phyloP scores from a whole-genome alignment of 2,329 filamentous ascomycete genomes.

The Neofusicoccum laricinum region DNA sequence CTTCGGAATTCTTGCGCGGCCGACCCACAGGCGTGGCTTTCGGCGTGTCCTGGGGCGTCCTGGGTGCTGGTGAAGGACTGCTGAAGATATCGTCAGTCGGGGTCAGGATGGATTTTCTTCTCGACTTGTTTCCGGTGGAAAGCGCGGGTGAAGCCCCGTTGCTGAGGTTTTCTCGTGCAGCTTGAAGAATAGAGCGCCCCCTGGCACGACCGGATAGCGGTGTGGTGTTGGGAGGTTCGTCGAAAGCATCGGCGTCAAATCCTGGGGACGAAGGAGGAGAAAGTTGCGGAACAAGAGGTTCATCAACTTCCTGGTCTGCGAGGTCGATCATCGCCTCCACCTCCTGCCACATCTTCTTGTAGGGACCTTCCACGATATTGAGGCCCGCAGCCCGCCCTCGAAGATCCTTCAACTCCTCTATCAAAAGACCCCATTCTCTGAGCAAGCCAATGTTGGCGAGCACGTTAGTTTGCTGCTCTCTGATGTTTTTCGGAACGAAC shows the following conservation, averaged over 20 bases:
- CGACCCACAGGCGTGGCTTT: slow-evolving; percentile 39
- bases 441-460: slow-evolving; percentile 82
- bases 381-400: slow-evolving; percentile 68
- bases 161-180: background rate
- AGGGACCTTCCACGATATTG: slow-evolving; percentile 60
- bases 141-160: slow-evolving; percentile 5
- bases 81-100: slow-evolving; percentile 32
- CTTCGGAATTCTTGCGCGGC: slow-evolving; percentile 55
- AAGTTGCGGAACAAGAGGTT: slow-evolving; percentile 51
- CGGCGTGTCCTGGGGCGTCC: slow-evolving; percentile 26
- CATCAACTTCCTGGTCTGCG: slow-evolving; percentile 66
- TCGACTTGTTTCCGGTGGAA: background rate
- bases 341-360: slow-evolving; percentile 68
- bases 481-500: slow-evolving; percentile 76
- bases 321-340: slow-evolving; percentile 84
- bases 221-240: slow-evolving; percentile 38
- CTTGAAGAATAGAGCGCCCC: slow-evolving; percentile 4
- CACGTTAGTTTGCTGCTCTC: slow-evolving; percentile 77
- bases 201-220: background rate
- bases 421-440: slow-evolving; percentile 73
- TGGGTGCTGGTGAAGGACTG: slow-evolving; percentile 29
- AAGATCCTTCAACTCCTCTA: slow-evolving; percentile 78
- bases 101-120: slow-evolving; percentile 35
- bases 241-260: slow-evolving; percentile 58
- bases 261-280: slow-evolving; percentile 57